Base-by-base conservation (phyloP, 78 protist species). In the Guillardia theta region DNA sequence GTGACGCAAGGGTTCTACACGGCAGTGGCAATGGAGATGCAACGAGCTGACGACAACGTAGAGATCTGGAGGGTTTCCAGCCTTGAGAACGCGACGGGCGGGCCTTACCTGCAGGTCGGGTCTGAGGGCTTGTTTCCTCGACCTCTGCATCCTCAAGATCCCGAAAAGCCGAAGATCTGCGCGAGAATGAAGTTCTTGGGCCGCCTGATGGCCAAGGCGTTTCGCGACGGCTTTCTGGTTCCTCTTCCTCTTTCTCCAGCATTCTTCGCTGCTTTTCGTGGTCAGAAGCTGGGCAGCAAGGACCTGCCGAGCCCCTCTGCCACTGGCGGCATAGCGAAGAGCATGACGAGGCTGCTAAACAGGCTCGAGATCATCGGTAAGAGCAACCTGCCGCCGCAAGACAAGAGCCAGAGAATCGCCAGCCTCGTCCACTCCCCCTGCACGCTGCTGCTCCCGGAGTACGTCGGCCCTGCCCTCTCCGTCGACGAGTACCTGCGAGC, bases 1-100 rank as follows among this genome's bases (percentile, higher is more conserved):
- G 90, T 78, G 18, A 78, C 90, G 0, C 90, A 37, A 30, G 90
- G 90, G 43, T 78, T 78, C 50, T 78, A 78, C 90, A 78, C 90
- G 45, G 90, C 90, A 0, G 90, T 78, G 0, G 90, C 90, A 4
- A 22, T 78, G 19, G 90, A 78, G 50, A 12, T 78, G 90, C 90
- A 78, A 8, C 90, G 90, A 4, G 48, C 18, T 41, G 88, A 77
- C 43, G 88, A 77, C 41, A 5, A 4, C 10, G 37, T n/a, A 27
- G 50, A 50, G 58, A 15, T n/a, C n/a, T n/a, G n/a, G n/a, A n/a
- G n/a, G n/a, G n/a, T n/a, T n/a, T n/a, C n/a, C n/a, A n/a, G n/a
- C n/a, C n/a, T n/a, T n/a, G n/a, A n/a, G n/a, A n/a, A n/a, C n/a
- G n/a, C n/a, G n/a, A n/a, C n/a, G n/a, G n/a, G n/a, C n/a, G n/a